Base-by-base conservation (phyloP, 441 rosid species). In the Cnidoscolus chayamansa region DNA sequence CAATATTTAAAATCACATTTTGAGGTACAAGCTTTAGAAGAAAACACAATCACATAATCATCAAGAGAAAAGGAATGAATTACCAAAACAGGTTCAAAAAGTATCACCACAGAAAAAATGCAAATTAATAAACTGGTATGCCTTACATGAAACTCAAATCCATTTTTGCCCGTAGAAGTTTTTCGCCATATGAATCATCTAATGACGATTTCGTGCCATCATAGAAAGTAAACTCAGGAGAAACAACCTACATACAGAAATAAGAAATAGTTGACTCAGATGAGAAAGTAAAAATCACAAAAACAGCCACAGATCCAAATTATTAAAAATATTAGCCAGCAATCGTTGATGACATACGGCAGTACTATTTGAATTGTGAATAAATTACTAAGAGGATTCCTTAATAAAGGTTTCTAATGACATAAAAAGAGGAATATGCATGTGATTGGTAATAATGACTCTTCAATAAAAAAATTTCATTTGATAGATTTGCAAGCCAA, bases 101-200 rank as follows among this genome's bases (percentile, higher is more conserved):
- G 63, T 59, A 74, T 47, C 43, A 65, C 16, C 20, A 45, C 30
- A 20, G 7, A 72, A 61, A 45, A 40, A 40, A 17, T 35, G 54
- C 74, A 71, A 63, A 55, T 17, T 62, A 53, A 63, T 40, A 50
- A 61, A 47, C 9, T n/a, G 35, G 40, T 15, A 5, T 73, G 65
- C 73, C 97, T 90, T 88, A 96, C 99, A 96, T 96, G 84, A 96
- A 96, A 85, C 88, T 93, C 78, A 94, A 83, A 84, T 96, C 99
- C 96, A 92, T 75, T 84, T 89, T 96, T 57, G 94, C 97, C 60
- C 98, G 96, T 63, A 96, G 80, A 81, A 96, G 97, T 90, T 84
- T 94, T 89, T 96, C 99, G 47, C 92, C 89, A 62, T 84, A 81
- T 31, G 90, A 83, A 85, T 92, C 95, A 76, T 90, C 96, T 69